Base-by-base conservation (phyloP, 2,329 filamentous ascomycete species). In the Hypoxylon sp. region DNA sequence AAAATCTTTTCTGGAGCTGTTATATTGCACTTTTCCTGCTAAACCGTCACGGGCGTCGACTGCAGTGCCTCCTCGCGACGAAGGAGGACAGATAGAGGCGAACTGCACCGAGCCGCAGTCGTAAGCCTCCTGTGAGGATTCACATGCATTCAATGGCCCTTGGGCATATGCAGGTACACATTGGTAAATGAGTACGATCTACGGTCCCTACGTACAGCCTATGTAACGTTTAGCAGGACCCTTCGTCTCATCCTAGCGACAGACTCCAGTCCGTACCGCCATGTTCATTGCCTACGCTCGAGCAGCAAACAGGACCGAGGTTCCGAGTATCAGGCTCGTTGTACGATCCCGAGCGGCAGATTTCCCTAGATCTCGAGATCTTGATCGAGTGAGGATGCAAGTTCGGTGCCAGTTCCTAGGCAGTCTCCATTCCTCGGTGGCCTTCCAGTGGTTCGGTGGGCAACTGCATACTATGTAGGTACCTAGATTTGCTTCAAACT, bases 391-490 rank as follows among this genome's bases (percentile, higher is more conserved):
- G 5, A 19, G 37, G 17, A 22, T 22, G 17, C 17, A 44, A 19
- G 3, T 4, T 22, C 17, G 4, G 19, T 44, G 22, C 37, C 54
- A 29, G 19, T 19, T 29, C 42, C 42, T 31, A 13, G 29, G 4
- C 11, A 8, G 39, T 47, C 42, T 19, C 29, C 54, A 44, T 44
- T 33, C 42, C 39, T 54, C 39, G 39, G 35, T 62, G 24, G 50
- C 51, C 35, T n/a, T 46, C 58, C 42, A 11, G 31, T 26, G 22
- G 24, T n/a, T 63, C 53, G 60, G 46, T 57, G 50, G 60, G n/a
- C 13, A 9, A 14, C 37, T 37, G 53, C 53, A 57, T 57, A n/a
- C n/a, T n/a, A n/a, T n/a, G n/a, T n/a, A 17, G 13, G 13, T 39
- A 39, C 35, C 35, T 31, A 31, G 6, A 9, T 31, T 39, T n/a